Base-by-base conservation (phyloP, 1,139 yeast genomes). In the Yamadazyma dendronema region DNA sequence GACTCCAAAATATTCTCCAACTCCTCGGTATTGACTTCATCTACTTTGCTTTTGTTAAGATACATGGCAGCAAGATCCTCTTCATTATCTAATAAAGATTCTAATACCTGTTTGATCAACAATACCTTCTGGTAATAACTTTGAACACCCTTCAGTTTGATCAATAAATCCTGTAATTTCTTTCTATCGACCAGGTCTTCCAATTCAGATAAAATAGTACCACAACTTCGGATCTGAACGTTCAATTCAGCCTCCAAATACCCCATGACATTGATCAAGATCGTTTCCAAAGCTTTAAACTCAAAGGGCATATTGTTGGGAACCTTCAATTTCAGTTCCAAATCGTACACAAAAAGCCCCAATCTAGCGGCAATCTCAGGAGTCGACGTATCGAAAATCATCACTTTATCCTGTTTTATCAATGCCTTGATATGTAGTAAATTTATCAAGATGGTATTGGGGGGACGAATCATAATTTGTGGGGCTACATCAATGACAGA, bases 401-500 rank as follows among this genome's bases (percentile, higher is more conserved):
- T 79, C 9, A 92, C 94, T 46, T 77, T 67, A 53, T 90, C 94
- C 21, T 81, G 78, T 52, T 86, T 86, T 25, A 92, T 79, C 36
- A 92, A 71, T 1, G 97, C 96, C 47, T 89, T 83, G 28, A 92
- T 86, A 56, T 92, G 95, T 34, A 90, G 65, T 40, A 92, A 64
- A 53, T 87, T 89, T 32, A 92, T 79, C 34, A 92, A 63, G 21
- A 90, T 85, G 28, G 95, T 84, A 50, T 80, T 77, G 4, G 68
- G 64, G 23, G 83, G 77, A 36, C 97, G 77, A 12, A 89, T 83
- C 54, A 87, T 72, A 29, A 92, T 82, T 23, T 92, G 79, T 0
- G 98, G 98, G 8, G 88, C 92, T 25, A 92, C 85, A 57, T 89
- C 96, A 43, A 86, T 82, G 19, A 86, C 75, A 0, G 95, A 87